Conservation (phyloP, 2,329 filamentous ascomycete genomes). For the Drechslera avenae region DNA sequence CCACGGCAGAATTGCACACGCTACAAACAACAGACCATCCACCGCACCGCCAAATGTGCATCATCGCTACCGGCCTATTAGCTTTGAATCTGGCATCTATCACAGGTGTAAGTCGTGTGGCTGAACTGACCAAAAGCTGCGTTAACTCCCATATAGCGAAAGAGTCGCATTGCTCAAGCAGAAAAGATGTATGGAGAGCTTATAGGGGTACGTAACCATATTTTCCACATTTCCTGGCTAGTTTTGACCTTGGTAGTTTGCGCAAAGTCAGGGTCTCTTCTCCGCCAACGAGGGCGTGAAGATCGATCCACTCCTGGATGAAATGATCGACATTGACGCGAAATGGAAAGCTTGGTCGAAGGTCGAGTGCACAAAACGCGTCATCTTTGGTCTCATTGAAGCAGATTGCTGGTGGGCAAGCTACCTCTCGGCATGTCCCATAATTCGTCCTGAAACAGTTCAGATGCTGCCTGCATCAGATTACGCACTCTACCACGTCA, state of each 20-base stretch:
- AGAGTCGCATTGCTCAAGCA: constrained; percentile 53
- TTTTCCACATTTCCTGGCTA: not conserved
- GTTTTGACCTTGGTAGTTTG: constrained; percentile 41
- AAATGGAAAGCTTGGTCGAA: constrained; percentile 60
- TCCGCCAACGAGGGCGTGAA: constrained; percentile 50
- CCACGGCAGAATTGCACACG: constrained; percentile 51
- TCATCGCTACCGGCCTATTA: constrained; percentile 55
- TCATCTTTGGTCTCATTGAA: constrained; percentile 55
- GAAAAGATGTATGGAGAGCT: constrained; percentile 59
- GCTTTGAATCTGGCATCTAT: constrained; percentile 58
- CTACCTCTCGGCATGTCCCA: constrained; percentile 54
- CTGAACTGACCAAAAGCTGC: not conserved
- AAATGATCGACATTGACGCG: constrained; percentile 52
- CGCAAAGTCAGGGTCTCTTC: constrained; percentile 59
- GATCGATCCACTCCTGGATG: constrained; percentile 50
- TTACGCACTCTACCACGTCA: constrained; percentile 53
- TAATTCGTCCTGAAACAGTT: constrained; percentile 54
- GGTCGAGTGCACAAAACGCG: constrained; percentile 57
- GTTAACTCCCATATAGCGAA: constrained; percentile 34
- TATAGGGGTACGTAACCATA: constrained; percentile 46
- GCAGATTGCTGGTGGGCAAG: constrained; percentile 57
- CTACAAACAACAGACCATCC: constrained; percentile 49
- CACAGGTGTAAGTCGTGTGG: constrained; percentile 48
- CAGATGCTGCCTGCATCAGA: constrained; percentile 55
- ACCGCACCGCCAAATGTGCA: constrained; percentile 52